A percentile compares a stretch with the other conserved stretches of the same genome.
phyloP scores from a whole-genome alignment of 83 land plant genomes.

The Larix sibirica region DNA sequence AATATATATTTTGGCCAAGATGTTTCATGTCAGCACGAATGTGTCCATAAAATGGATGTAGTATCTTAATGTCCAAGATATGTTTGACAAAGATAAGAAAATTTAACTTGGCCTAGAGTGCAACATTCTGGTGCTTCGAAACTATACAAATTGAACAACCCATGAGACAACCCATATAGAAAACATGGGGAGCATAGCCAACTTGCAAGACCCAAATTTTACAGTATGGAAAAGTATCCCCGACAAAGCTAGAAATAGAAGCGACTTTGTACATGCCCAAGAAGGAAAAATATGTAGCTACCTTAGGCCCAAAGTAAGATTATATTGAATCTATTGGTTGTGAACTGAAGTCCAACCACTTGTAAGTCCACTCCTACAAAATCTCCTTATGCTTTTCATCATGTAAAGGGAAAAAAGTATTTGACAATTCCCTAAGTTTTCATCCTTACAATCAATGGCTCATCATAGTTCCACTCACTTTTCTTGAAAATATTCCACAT shows the following conservation, averaged over 20 bases:
- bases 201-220: conserved; percentile 72
- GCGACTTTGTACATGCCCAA: conserved; percentile 95
- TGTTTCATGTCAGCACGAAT: no score
- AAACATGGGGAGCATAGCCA: conserved; percentile 67
- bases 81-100: not conserved
- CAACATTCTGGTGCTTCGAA: conserved; percentile 93
- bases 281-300: conserved; percentile 90
- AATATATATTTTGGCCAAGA: no score
- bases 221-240: conserved; percentile 53
- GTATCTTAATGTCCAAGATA: not conserved
- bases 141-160: conserved; percentile 88
- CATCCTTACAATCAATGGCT: conserved; percentile 52
- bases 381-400: conserved; percentile 77
- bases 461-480: conserved; percentile 35
- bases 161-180: conserved; percentile 71
- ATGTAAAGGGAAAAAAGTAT: conserved; percentile 76
- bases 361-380: conserved; percentile 73
- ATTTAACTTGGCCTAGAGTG: conserved; percentile 70
- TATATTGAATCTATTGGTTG: conserved; percentile 46
- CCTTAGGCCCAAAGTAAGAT: conserved; percentile 23
- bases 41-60: no score
- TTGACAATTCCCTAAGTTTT: conserved; percentile 63
- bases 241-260: conserved; percentile 70
- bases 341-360: conserved; percentile 65
- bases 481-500: no score